A percentile compares a stretch with the other conserved stretches of the same genome.
Evolutionary conservation across 106 monocot genomes (phyloP).

Genomic region (Posidonia australis): DNA sequence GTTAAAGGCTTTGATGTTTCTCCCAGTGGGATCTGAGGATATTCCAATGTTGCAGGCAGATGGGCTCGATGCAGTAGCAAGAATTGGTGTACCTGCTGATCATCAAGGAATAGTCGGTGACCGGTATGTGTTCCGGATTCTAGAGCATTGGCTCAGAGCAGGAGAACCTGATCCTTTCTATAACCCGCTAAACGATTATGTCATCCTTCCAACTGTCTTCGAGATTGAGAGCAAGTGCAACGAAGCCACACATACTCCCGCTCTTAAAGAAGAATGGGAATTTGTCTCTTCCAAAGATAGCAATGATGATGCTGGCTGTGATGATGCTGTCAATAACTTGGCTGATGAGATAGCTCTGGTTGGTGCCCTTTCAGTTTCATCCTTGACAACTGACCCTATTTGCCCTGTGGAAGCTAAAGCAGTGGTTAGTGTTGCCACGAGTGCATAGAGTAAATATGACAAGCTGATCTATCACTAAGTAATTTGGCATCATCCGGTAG

Average conservation of each 20-base stretch:
- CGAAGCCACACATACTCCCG: slow-evolving; percentile 9
- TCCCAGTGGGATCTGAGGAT: background rate
- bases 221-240: slow-evolving; percentile 31
- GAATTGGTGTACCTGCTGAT: slow-evolving; percentile 76
- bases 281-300: background rate
- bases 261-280: slow-evolving; percentile 11
- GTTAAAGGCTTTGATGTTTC: too few species aligned
- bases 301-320: background rate
- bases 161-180: slow-evolving; percentile 95
- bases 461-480: background rate
- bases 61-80: slow-evolving; percentile 71
- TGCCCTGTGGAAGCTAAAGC: slow-evolving; percentile 1
- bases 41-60: slow-evolving; percentile 54
- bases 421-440: background rate
- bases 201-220: slow-evolving; percentile 69
- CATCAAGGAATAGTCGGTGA: slow-evolving; percentile 69
- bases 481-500: too few species aligned
- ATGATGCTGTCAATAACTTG: background rate
- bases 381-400: background rate
- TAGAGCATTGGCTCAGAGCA: slow-evolving; percentile 74
- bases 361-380: background rate
- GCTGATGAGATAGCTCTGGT: background rate
- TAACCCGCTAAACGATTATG: slow-evolving; percentile 86
- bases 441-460: background rate
- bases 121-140: slow-evolving; percentile 69